These are phyloP conservation scores for Wickerhamiella occidentalis DNA, from an alignment of 805 yeast genomes.

Conservation along the genomic window DNA sequence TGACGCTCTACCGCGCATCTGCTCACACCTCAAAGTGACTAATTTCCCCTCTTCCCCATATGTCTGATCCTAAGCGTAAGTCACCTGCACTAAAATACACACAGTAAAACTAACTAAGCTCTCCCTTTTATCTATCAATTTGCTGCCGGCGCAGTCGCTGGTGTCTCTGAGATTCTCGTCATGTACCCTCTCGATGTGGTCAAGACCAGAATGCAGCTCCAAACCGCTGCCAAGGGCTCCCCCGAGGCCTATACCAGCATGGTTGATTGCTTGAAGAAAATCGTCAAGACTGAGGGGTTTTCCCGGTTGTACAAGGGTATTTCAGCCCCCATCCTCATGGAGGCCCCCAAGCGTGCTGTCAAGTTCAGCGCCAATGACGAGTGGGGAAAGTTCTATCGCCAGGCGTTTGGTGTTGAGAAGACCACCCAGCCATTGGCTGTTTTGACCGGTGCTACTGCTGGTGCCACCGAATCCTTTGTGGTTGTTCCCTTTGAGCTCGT, in stretches of 20 bases:
- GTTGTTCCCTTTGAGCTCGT: constrained; percentile 96
- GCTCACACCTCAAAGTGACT: constrained; percentile 1
- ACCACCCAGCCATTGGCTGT: constrained; percentile 77
- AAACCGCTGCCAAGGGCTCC: constrained; percentile 36
- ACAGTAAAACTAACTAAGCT: constrained; percentile 35
- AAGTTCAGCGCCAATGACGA: constrained; percentile 97
- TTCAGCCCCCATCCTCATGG: constrained; percentile 94
- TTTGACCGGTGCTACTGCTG: constrained; percentile 95
- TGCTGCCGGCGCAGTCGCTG: constrained; percentile 87
- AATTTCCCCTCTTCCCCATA: not conserved
- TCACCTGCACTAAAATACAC: not conserved
- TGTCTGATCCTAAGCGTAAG: constrained; percentile 16
- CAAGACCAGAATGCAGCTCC: constrained; percentile 90
- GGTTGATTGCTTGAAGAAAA: constrained; percentile 70
- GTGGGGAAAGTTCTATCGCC: constrained; percentile 77
- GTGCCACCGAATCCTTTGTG: constrained; percentile 91
- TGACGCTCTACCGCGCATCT: too few relatives aligned
- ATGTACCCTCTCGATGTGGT: constrained; percentile 97
- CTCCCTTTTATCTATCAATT: constrained; percentile 89
- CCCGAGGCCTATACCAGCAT: constrained; percentile 64
- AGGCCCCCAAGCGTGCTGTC: constrained; percentile 98
- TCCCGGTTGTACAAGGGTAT: constrained; percentile 84
- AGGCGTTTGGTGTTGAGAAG: constrained; percentile 50
- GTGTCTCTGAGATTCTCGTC: constrained; percentile 86
- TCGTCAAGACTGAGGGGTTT: constrained; percentile 75